Evolutionary conservation across 2,329 filamentous ascomycete species (phyloP).

Genomic region (Fusarium sambucinum): DNA sequence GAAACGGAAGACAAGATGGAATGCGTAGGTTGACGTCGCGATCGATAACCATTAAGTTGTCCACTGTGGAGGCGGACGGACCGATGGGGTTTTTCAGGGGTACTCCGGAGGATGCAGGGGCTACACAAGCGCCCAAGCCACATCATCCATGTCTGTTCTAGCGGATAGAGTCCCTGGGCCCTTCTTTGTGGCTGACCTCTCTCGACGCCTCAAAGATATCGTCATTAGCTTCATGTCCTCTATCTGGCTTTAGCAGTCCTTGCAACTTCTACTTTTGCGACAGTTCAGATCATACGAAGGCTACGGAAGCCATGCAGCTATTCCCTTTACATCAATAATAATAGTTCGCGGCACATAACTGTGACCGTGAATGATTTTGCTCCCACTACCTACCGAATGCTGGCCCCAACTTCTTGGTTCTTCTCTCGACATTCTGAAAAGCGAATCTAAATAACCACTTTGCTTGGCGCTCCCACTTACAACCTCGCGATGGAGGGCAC

Average conservation of each 20-base stretch:
- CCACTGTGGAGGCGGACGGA: conserved; percentile 27
- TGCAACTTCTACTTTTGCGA: conserved; percentile 1
- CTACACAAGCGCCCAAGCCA: conserved; percentile 27
- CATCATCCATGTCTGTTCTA: conserved; percentile 29
- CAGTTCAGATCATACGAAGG: background rate
- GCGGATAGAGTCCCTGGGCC: background rate
- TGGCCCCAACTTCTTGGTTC: background rate
- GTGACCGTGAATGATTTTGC: conserved; percentile 13
- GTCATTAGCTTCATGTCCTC: conserved; percentile 32
- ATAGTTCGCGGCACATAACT: conserved; percentile 11
- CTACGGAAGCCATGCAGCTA: conserved; percentile 14
- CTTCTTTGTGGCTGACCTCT: conserved; percentile 15
- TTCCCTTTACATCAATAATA: background rate
- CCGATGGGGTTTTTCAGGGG: conserved; percentile 40
- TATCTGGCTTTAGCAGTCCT: conserved; percentile 27
- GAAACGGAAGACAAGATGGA: conserved; percentile 25
- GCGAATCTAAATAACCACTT: background rate
- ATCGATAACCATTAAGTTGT: conserved; percentile 27
- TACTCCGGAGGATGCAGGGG: conserved; percentile 39
- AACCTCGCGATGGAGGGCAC: conserved; percentile 34
- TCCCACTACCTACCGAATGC: background rate
- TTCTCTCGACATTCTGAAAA: conserved; percentile 13
- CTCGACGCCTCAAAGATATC: conserved; percentile 23
- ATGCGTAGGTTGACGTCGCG: conserved; percentile 39
- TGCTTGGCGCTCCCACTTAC: background rate